These are phyloP conservation scores for Ceratobasidium sp. DNA, from an alignment of 1,284 basidiomycete species.

Conservation along the genomic window DNA sequence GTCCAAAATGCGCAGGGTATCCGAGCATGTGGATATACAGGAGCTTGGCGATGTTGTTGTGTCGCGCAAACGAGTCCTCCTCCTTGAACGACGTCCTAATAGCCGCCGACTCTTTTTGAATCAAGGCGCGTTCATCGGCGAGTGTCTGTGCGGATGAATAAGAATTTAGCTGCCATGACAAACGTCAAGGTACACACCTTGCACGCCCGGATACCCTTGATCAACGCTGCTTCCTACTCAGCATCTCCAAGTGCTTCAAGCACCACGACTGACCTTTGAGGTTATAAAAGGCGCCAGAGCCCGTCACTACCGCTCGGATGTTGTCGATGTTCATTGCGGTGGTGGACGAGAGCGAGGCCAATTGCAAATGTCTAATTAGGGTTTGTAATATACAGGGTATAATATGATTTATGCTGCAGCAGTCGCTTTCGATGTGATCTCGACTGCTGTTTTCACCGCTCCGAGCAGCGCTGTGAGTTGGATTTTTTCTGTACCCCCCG, in stretches of 20 bases:
- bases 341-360: slow-evolving; percentile 17
- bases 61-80: slow-evolving; percentile 90
- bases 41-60: slow-evolving; percentile 98
- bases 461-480: slow-evolving; percentile 92
- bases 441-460: slow-evolving; percentile 92
- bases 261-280: slow-evolving; percentile 72
- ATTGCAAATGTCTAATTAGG: slow-evolving; percentile 40
- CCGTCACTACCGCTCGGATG: slow-evolving; percentile 35
- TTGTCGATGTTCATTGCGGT: slow-evolving; percentile 38
- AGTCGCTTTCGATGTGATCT: slow-evolving; percentile 53
- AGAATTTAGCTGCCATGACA: slow-evolving; percentile 39
- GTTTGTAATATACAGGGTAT: slow-evolving; percentile 29
- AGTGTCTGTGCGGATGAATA: slow-evolving; percentile 72
- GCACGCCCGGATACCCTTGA: slow-evolving; percentile 93
- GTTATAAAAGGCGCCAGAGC: slow-evolving; percentile 76
- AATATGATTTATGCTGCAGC: not conserved
- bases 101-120: slow-evolving; percentile 97
- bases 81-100: slow-evolving; percentile 98
- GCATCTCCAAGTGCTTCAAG: slow-evolving; percentile 10
- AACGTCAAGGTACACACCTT: slow-evolving; percentile 60
- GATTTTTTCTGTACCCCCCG: slow-evolving; percentile 93
- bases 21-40: slow-evolving; percentile 99
- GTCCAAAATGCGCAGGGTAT: slow-evolving; percentile 98
- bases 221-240: slow-evolving; percentile 67
- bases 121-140: slow-evolving; percentile 96